Evolutionary conservation across 352 stramenopile genomes (phyloP), one percentile per base, ranked within the genome.

Genomic region (Blastocystis sp.): DNA sequence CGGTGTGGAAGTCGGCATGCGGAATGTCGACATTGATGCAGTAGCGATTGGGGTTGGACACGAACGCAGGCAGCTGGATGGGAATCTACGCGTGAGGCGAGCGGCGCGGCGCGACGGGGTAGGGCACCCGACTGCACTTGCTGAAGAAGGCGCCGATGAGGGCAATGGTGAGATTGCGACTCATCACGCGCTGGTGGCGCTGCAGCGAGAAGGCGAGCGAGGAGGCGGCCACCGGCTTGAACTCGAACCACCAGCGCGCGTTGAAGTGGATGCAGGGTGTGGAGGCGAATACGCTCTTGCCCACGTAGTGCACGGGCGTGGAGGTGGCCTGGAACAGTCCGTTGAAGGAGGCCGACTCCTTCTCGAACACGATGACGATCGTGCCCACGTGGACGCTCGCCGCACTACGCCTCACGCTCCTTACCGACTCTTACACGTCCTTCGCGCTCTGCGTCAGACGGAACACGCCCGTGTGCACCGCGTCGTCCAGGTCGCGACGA

Each of bases 21-120:
- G 7, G 7, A 53, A 76, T 52, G 23, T 76, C 65, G 43, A 76
- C 52, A 9, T 28, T 38, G 11, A 52, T 76, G 52, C 52, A 19
- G 23, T 43, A 43, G 65, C 65, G 11, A 34, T 34, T 34, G 28
- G 28, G 28, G 28, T 34, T 34, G 28, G 28, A 34, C 28, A 34
- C 28, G n/a, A 76, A 76, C 38, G 65, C 9, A 14, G 41, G 41
- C 65, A 76, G 5, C 19, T 76, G 14, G 14, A 76, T 76, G 11
- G 10, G 65, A 21, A 5, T 7, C 65, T 76, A 76, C 38, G 11
- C 19, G 4, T 43, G 41, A 76, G 14, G 5, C 43, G 0, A 9
- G 11, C 7, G n/a, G 17, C 7, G 17, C 21, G 65, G 7, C 23
- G 9, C 14, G 11, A 76, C 65, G 9, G 65, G 65, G 43, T 76